A percentile compares a stretch with the other conserved stretches of the same genome.
Conservation (phyloP, 441 rosid species). For the Rhodomyrtus psidioides region DNA sequence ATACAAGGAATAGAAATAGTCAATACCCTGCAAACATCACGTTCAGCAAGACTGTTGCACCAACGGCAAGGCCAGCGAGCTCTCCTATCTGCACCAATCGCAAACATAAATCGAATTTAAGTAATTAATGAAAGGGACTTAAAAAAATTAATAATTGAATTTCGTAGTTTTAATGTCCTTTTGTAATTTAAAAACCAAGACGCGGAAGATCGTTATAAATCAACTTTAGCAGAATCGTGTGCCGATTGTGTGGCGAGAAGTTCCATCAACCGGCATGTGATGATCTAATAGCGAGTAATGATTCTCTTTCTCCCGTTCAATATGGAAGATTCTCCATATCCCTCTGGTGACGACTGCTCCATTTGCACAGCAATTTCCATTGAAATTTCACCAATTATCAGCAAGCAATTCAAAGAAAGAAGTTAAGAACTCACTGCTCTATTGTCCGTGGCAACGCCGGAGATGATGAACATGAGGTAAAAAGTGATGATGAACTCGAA, state of each 20-base stretch:
- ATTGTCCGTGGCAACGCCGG: conserved; percentile 1
- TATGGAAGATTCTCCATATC: not conserved
- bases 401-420: no score
- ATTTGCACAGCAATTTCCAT: no score
- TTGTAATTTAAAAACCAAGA: not conserved
- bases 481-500: conserved; percentile 4
- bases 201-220: not conserved
- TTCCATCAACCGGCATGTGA: not conserved
- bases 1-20: not conserved
- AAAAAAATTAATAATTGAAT: not conserved
- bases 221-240: no score
- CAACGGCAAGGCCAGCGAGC: not conserved
- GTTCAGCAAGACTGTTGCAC: not conserved
- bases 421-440: not conserved
- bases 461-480: conserved; percentile 6
- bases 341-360: not conserved
- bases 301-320: not conserved
- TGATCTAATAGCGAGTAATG: no score
- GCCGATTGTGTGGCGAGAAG: not conserved
- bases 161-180: not conserved
- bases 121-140: not conserved
- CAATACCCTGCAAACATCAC: not conserved
- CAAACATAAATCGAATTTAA: not conserved
- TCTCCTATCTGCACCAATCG: not conserved
- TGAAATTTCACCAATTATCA: not conserved